These are phyloP conservation scores for Fomes fomentarius DNA, from an alignment of 1,284 basidiomycete genomes.

Conservation along the genomic window DNA sequence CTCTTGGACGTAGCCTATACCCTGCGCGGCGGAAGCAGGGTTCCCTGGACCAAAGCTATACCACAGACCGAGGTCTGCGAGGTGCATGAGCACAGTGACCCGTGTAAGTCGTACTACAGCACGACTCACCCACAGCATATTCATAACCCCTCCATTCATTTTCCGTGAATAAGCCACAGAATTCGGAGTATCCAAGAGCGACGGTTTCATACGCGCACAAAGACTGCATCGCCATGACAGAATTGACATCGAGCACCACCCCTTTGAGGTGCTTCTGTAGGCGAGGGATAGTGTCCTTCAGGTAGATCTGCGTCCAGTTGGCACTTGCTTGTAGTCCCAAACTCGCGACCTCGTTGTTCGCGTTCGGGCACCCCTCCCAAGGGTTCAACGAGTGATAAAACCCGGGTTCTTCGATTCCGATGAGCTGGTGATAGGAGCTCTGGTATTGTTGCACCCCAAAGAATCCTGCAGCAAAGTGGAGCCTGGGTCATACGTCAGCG, in stretches of 20 bases:
- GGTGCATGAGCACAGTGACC: not conserved
- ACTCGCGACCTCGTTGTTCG: slow-evolving; percentile 38
- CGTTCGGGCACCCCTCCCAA: slow-evolving; percentile 46
- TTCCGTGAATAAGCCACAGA: slow-evolving; percentile 63
- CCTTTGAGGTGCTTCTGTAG: slow-evolving; percentile 51
- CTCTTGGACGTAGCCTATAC: slow-evolving; percentile 67
- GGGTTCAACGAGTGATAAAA: slow-evolving; percentile 66
- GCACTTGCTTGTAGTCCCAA: slow-evolving; percentile 34
- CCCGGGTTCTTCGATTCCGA: slow-evolving; percentile 52
- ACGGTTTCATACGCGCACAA: slow-evolving; percentile 71
- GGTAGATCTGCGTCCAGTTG: slow-evolving; percentile 58
- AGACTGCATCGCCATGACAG: slow-evolving; percentile 51
- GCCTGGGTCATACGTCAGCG: slow-evolving; percentile 28
- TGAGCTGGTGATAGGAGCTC: slow-evolving; percentile 49
- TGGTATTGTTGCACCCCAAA: slow-evolving; percentile 57
- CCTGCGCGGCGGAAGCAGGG: slow-evolving; percentile 57
- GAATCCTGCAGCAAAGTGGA: slow-evolving; percentile 63
- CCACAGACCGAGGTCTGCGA: slow-evolving; percentile 46
- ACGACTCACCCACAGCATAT: slow-evolving; percentile 45
- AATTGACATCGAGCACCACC: slow-evolving; percentile 48
- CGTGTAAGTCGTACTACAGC: not conserved
- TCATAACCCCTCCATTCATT: slow-evolving; percentile 70
- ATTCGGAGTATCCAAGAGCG: slow-evolving; percentile 59
- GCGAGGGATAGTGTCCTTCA: slow-evolving; percentile 52
- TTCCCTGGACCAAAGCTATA: slow-evolving; percentile 59